phyloP scores from a whole-genome alignment of 805 yeast genomes.

The Maudiozyma turicensis region DNA sequence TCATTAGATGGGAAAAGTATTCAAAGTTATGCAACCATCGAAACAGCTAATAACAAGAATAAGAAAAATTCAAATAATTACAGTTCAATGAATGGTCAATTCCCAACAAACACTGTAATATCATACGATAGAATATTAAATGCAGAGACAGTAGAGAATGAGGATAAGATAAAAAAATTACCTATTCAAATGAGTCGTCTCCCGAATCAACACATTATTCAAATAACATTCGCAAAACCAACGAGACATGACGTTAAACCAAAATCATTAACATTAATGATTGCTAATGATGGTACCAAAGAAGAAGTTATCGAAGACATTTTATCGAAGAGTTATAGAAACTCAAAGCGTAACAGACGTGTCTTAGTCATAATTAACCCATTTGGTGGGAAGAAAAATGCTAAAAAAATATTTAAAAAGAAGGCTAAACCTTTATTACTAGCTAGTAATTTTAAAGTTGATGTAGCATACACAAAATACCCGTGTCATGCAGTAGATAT shows the following conservation, averaged over 20 bases:
- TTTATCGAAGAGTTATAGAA: conserved; percentile 32
- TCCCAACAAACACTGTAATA: conserved; percentile 28
- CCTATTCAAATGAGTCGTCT: background rate
- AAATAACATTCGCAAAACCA: conserved; percentile 31
- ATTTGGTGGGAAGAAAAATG: conserved; percentile 80
- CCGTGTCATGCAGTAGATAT: conserved; percentile 69
- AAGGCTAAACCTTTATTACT: conserved; percentile 60
- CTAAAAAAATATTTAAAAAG: conserved; percentile 43
- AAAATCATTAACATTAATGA: conserved; percentile 22
- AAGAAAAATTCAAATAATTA: conserved; percentile 3
- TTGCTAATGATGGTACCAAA: conserved; percentile 12
- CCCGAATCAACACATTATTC: conserved; percentile 15
- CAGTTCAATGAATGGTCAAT: conserved; percentile 22
- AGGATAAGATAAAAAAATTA: conserved; percentile 1
- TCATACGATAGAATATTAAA: conserved; percentile 27
- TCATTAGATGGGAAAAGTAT: background rate
- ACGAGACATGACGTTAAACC: conserved; percentile 31
- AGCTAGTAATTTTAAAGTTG: conserved; percentile 55
- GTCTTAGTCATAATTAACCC: conserved; percentile 76
- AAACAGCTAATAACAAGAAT: background rate
- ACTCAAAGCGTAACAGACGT: conserved; percentile 34
- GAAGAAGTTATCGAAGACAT: conserved; percentile 28
- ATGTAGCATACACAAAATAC: conserved; percentile 53
- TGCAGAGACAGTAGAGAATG: conserved; percentile 17
- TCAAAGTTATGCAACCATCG: background rate